These are phyloP conservation scores for Angophora floribunda DNA, from an alignment of 345 rosid species.

Conservation along the genomic window DNA sequence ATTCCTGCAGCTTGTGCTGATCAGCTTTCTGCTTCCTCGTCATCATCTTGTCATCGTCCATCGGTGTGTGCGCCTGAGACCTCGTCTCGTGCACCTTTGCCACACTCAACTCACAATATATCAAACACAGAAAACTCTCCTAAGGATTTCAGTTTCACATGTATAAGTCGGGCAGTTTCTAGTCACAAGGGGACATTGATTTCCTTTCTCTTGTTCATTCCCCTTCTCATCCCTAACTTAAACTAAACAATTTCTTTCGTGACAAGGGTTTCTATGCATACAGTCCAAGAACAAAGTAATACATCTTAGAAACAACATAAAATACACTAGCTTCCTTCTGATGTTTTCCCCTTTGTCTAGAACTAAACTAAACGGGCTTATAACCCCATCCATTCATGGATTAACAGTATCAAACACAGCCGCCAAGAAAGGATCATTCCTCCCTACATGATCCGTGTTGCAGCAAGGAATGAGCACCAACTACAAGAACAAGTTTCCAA, in stretches of 20 bases:
- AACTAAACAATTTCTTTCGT: background rate
- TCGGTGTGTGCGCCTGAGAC: conserved; percentile 32
- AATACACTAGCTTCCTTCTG: background rate
- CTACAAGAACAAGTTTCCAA: background rate
- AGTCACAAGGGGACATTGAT: background rate
- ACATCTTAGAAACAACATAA: background rate
- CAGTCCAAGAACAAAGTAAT: background rate
- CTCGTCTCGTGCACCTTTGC: conserved; percentile 63
- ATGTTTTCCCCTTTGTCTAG: background rate
- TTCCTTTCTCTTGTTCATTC: background rate
- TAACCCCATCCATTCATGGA: background rate
- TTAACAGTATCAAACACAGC: background rate
- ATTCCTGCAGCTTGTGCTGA: conserved; percentile 41
- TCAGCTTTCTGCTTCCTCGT: conserved; percentile 85
- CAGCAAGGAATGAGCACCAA: background rate
- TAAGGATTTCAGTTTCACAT: background rate
- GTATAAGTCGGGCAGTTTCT: background rate
- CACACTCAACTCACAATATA: background rate
- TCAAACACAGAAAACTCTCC: background rate
- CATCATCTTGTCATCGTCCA: conserved; percentile 52
- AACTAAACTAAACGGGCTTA: background rate
- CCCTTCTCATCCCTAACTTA: background rate
- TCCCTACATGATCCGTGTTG: background rate
- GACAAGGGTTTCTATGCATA: background rate
- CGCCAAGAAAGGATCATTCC: background rate